Evolutionary conservation across 2,329 filamentous ascomycete species (phyloP).

Genomic region (Chaetomiaceae sp.): DNA sequence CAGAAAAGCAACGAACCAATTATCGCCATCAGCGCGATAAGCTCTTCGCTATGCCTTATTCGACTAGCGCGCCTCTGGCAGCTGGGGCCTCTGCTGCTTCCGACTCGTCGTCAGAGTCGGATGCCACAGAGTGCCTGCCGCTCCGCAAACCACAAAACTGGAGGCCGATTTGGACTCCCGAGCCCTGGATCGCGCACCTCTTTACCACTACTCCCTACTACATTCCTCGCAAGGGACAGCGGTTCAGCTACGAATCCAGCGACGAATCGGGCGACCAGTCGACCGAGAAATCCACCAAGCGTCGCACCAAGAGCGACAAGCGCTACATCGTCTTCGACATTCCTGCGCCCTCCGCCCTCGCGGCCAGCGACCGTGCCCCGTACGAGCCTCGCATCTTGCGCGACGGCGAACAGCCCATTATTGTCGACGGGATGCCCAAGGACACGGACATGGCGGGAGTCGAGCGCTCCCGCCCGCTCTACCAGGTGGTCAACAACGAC

Average conservation of each 20-base stretch:
- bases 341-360: too few relatives aligned
- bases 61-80: neutral
- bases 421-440: constrained; percentile 17
- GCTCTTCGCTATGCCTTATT: neutral
- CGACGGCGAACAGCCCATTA: too few relatives aligned
- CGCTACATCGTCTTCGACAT: too few relatives aligned
- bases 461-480: constrained; percentile 42
- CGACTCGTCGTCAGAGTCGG: neutral
- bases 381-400: too few relatives aligned
- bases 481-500: constrained; percentile 39
- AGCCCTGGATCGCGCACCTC: neutral
- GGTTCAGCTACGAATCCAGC: neutral
- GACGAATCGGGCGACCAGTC: neutral
- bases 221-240: neutral
- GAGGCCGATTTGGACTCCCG: neutral
- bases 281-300: neutral
- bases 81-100: neutral
- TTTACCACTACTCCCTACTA: neutral
- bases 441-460: constrained; percentile 34
- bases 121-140: neutral
- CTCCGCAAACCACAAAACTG: neutral
- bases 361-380: too few relatives aligned
- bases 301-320: too few relatives aligned
- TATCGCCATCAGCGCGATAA: neutral
- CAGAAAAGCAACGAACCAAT: constrained; percentile 1